These are phyloP conservation scores for Thoreauomyces humboldtii DNA, from an alignment of 192 early-diverging fungal genomes.

Conservation along the genomic window DNA sequence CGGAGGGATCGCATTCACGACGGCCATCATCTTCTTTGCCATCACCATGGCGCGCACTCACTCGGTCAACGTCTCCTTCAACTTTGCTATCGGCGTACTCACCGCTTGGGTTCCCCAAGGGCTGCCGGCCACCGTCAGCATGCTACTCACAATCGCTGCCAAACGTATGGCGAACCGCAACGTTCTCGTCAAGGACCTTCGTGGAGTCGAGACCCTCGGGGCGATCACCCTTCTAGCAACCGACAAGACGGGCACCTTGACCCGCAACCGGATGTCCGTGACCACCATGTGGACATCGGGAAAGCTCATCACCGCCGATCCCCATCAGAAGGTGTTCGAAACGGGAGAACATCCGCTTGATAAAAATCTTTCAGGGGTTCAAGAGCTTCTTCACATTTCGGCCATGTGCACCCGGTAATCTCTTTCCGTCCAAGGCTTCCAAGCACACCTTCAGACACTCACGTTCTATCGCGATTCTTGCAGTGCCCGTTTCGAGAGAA, in stretches of 20 bases:
- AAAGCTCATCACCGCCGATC: too few relatives aligned
- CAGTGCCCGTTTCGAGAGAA: too few relatives aligned
- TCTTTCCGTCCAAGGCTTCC: too few relatives aligned
- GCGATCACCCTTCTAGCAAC: slow-evolving; percentile 64
- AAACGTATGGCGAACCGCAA: slow-evolving; percentile 50
- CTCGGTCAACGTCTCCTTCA: slow-evolving; percentile 41
- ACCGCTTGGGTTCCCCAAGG: slow-evolving; percentile 62
- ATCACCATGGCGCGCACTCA: slow-evolving; percentile 30
- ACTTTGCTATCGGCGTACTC: slow-evolving; percentile 58
- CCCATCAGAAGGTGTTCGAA: too few relatives aligned
- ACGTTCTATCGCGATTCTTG: too few relatives aligned
- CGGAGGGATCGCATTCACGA: slow-evolving; percentile 40
- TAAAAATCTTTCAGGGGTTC: slow-evolving; percentile 47
- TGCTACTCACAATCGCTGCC: slow-evolving; percentile 51
- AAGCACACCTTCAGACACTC: too few relatives aligned
- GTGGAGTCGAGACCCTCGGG: slow-evolving; percentile 64
- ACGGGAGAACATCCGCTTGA: slow-evolving; percentile 29
- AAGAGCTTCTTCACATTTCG: slow-evolving; percentile 74
- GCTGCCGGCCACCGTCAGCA: slow-evolving; percentile 54
- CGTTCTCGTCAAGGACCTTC: slow-evolving; percentile 62
- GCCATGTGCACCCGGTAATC: slow-evolving; percentile 66
- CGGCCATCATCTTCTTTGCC: slow-evolving; percentile 53
- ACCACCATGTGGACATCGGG: too few relatives aligned
- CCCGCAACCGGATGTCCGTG: slow-evolving; percentile 60
- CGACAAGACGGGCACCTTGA: slow-evolving; percentile 75